Percentiles rank a stretch among this genome's conserved stretches.
These are phyloP conservation scores for Cutaneotrichosporon sp. DNA, from an alignment of 1,284 basidiomycete genomes.

Conservation along the genomic window DNA sequence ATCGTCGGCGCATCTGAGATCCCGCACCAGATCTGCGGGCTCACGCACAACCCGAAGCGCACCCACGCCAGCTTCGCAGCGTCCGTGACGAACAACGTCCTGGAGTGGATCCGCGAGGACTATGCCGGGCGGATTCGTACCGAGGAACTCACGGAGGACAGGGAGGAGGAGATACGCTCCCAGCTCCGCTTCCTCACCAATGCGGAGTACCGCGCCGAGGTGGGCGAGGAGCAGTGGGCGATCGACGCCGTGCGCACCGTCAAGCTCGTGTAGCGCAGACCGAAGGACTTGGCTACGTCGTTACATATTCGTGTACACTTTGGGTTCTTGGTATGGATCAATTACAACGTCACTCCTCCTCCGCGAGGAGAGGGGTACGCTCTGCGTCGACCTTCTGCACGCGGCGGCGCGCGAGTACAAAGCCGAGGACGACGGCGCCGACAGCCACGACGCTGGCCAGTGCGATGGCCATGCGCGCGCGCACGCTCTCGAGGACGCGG, in stretches of 20 bases:
- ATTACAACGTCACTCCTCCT: background rate
- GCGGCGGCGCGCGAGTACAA: background rate
- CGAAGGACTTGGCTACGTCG: no score
- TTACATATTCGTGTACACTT: background rate
- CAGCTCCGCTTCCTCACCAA: background rate
- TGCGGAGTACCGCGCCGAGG: background rate
- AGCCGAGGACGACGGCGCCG: background rate
- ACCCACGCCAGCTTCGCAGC: background rate
- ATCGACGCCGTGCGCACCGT: background rate
- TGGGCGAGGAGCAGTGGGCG: background rate
- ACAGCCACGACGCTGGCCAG: background rate
- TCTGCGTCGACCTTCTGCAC: background rate
- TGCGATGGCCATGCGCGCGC: background rate
- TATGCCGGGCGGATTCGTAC: background rate
- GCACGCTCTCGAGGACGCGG: background rate
- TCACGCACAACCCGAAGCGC: background rate
- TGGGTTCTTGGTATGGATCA: background rate
- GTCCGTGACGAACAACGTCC: background rate
- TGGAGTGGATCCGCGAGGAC: background rate
- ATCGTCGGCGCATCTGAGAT: background rate
- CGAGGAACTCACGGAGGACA: background rate
- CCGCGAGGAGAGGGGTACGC: background rate
- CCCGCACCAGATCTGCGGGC: background rate
- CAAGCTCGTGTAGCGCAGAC: background rate
- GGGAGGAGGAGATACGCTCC: background rate